These are phyloP conservation scores for Athelia psychrophila DNA, from an alignment of 1,284 basidiomycete species.

Conservation along the genomic window DNA sequence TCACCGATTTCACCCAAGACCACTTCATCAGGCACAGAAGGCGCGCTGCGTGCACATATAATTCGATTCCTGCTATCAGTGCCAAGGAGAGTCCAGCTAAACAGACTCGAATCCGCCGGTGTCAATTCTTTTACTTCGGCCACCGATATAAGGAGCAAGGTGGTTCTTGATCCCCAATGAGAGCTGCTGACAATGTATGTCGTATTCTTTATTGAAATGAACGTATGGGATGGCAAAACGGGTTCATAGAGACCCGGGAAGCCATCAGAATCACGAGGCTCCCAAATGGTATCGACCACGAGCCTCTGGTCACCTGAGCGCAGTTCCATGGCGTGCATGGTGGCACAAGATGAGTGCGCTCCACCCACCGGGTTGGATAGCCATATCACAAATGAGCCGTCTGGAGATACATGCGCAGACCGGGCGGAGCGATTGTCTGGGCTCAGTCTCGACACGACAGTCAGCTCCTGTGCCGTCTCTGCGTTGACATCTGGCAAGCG, in stretches of 20 bases:
- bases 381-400: constrained; percentile 43
- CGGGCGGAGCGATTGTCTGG: constrained; percentile 47
- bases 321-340: constrained; percentile 43
- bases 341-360: constrained; percentile 56
- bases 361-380: constrained; percentile 55
- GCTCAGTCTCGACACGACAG: constrained; percentile 8
- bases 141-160: constrained; percentile 41
- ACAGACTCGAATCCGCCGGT: constrained; percentile 31
- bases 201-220: constrained; percentile 30
- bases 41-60: constrained; percentile 50
- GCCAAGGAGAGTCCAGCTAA: constrained; percentile 51
- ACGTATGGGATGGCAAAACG: constrained; percentile 41
- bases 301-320: constrained; percentile 13
- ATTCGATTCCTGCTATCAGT: constrained; percentile 46
- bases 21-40: constrained; percentile 46
- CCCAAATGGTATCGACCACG: constrained; percentile 40
- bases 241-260: constrained; percentile 69
- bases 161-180: constrained; percentile 50
- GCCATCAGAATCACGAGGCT: constrained; percentile 16
- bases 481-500: background rate
- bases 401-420: constrained; percentile 47
- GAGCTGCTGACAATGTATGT: constrained; percentile 43
- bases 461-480: constrained; percentile 12
- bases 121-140: constrained; percentile 40
- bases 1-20: constrained; percentile 39